A percentile compares a stretch with the other conserved stretches of the same genome.
These are phyloP conservation scores for Wickerhamomyces ciferrii DNA, from an alignment of 805 yeast genomes.

Conservation along the genomic window DNA sequence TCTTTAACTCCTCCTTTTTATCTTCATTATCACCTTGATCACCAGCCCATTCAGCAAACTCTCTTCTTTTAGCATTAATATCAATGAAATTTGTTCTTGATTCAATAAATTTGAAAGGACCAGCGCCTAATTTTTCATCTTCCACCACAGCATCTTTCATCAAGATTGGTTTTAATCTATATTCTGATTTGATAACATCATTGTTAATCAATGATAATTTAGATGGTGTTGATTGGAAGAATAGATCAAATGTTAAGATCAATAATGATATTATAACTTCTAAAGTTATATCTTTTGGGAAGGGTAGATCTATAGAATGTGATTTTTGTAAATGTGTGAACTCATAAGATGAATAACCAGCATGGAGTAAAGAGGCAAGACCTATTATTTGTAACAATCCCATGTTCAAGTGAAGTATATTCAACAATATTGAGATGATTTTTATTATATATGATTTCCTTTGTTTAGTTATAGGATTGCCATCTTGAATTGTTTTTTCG, in stretches of 20 bases:
- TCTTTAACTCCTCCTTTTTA: not conserved
- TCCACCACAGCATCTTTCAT: constrained; percentile 43
- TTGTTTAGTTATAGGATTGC: not conserved
- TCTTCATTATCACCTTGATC: constrained; percentile 17
- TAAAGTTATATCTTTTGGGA: constrained; percentile 43
- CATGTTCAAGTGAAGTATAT: not conserved
- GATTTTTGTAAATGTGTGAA: constrained; percentile 33
- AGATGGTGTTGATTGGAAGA: constrained; percentile 25
- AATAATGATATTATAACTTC: constrained; percentile 47
- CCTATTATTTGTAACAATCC: constrained; percentile 5
- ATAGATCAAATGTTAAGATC: constrained; percentile 34
- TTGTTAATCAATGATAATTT: constrained; percentile 22
- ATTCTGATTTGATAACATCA: constrained; percentile 24
- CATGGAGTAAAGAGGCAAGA: constrained; percentile 30
- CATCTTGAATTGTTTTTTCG: not conserved
- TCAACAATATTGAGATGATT: not conserved
- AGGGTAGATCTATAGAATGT: constrained; percentile 7
- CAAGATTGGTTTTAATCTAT: constrained; percentile 40
- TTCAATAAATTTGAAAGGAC: constrained; percentile 42
- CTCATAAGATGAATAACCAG: constrained; percentile 52
- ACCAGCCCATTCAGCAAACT: constrained; percentile 24
- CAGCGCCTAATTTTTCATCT: constrained; percentile 41
- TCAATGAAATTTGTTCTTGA: constrained; percentile 49
- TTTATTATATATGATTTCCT: not conserved
- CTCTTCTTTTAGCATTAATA: constrained; percentile 37